These are phyloP conservation scores for Trichoderma sp. DNA, from an alignment of 2,329 filamentous ascomycete genomes.

Conservation along the genomic window DNA sequence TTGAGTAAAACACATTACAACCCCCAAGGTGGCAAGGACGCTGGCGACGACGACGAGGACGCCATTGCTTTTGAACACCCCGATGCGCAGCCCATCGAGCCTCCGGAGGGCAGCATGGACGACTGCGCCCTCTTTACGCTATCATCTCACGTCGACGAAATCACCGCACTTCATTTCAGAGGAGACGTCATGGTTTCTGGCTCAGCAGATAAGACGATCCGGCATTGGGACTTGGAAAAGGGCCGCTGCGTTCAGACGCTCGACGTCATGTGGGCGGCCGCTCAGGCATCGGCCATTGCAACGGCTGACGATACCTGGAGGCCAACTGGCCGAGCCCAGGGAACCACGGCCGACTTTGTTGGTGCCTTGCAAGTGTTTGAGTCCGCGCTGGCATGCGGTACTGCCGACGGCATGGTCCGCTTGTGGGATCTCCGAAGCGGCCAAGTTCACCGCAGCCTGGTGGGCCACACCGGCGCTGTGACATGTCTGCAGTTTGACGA, in stretches of 20 bases:
- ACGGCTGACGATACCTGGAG: constrained; percentile 70
- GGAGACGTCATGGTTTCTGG: constrained; percentile 91
- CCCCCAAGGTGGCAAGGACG: constrained; percentile 62
- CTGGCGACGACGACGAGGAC: constrained; percentile 61
- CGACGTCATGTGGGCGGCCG: constrained; percentile 96
- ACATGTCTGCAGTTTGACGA: constrained; percentile 97
- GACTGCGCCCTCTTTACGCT: constrained; percentile 90
- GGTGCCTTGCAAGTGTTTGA: constrained; percentile 95
- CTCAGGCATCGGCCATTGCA: constrained; percentile 76
- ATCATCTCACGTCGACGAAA: constrained; percentile 87
- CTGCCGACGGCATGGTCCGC: constrained; percentile 94
- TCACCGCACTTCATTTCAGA: constrained; percentile 89
- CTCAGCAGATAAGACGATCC: constrained; percentile 93
- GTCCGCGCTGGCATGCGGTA: constrained; percentile 91
- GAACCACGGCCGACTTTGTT: constrained; percentile 82
- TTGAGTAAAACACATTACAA: constrained; percentile 85
- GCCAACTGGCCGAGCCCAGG: constrained; percentile 62
- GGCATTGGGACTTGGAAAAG: constrained; percentile 96
- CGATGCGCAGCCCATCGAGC: constrained; percentile 67
- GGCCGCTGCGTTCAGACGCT: constrained; percentile 97
- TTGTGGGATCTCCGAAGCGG: constrained; percentile 96
- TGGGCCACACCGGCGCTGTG: constrained; percentile 93
- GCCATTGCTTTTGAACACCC: constrained; percentile 73
- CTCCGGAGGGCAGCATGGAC: constrained; percentile 76
- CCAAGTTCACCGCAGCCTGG: constrained; percentile 93